These are phyloP conservation scores for Trichophyton schoenleinii DNA, from an alignment of 2,329 filamentous ascomycete genomes.

Conservation along the genomic window DNA sequence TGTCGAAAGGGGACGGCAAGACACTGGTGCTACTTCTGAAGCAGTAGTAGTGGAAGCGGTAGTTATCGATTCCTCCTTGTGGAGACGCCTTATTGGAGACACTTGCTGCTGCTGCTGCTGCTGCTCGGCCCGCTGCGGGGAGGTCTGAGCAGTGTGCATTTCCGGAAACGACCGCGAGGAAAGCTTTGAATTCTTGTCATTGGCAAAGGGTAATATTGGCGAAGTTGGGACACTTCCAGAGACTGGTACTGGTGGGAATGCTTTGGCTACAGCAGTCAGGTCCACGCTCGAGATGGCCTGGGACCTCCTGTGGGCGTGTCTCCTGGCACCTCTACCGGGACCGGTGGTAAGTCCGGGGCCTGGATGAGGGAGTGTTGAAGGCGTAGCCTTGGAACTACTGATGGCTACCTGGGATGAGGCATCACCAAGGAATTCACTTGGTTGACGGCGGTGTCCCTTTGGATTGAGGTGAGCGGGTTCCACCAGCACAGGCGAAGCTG, in stretches of 20 bases:
- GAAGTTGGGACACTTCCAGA: constrained; percentile 49
- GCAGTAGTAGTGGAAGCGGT: constrained; percentile 7
- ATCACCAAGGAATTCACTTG: constrained; percentile 39
- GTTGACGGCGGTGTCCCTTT: constrained; percentile 30
- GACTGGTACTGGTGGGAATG: constrained; percentile 29
- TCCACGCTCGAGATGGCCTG: constrained; percentile 73
- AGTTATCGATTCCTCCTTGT: too few relatives aligned
- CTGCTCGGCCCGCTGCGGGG: constrained; percentile 23
- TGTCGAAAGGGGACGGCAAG: constrained; percentile 63
- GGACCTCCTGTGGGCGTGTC: constrained; percentile 71
- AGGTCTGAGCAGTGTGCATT: constrained; percentile 19
- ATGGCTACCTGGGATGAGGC: constrained; percentile 21
- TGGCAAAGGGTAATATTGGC: constrained; percentile 23
- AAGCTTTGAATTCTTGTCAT: constrained; percentile 22
- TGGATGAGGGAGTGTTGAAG: constrained; percentile 17
- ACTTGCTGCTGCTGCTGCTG: not conserved
- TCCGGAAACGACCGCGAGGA: constrained; percentile 25
- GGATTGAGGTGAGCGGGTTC: constrained; percentile 17
- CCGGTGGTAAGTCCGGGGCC: constrained; percentile 27
- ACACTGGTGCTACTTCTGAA: constrained; percentile 38
- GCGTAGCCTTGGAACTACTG: not conserved
- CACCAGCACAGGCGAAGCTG: constrained; percentile 13
- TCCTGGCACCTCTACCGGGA: constrained; percentile 46
- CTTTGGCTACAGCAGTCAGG: constrained; percentile 44
- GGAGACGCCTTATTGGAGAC: not conserved